phyloP scores from a whole-genome alignment of 106 monocot genomes.

The Dendrobium nobile region DNA sequence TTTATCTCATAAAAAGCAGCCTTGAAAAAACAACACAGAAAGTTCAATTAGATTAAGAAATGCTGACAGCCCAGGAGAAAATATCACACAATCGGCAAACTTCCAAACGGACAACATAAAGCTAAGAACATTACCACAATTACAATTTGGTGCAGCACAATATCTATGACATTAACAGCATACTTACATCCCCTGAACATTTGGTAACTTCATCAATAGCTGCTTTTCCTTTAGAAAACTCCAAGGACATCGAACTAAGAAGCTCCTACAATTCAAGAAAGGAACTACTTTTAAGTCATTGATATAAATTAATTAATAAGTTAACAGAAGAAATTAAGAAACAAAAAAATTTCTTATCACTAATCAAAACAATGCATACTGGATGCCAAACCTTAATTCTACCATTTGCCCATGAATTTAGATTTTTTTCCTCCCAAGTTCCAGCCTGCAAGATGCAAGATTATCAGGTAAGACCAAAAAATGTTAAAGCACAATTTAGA shows the following conservation, averaged over 20 bases:
- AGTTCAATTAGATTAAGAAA: background rate
- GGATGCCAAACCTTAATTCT: slow-evolving; percentile 65
- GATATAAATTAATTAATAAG: background rate
- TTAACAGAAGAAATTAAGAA: background rate
- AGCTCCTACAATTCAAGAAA: slow-evolving; percentile 57
- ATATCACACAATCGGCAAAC: background rate
- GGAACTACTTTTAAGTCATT: background rate
- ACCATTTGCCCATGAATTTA: slow-evolving; percentile 86
- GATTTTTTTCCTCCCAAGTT: slow-evolving; percentile 98
- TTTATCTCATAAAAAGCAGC: background rate
- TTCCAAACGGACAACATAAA: background rate
- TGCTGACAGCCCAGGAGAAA: background rate
- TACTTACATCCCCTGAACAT: slow-evolving; percentile 91
- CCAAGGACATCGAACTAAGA: slow-evolving; percentile 50
- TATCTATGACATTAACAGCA: background rate
- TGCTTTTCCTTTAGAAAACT: slow-evolving; percentile 67
- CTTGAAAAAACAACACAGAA: background rate
- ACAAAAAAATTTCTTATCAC: background rate
- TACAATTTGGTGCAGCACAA: background rate
- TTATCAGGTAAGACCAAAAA: background rate
- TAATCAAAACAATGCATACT: background rate
- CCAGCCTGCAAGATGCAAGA: slow-evolving; percentile 63
- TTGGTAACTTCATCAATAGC: slow-evolving; percentile 64
- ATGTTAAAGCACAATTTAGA: background rate
- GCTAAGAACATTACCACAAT: background rate